Conservation (phyloP, 2,329 filamentous ascomycete species). For the Talaromyces marneffei region DNA sequence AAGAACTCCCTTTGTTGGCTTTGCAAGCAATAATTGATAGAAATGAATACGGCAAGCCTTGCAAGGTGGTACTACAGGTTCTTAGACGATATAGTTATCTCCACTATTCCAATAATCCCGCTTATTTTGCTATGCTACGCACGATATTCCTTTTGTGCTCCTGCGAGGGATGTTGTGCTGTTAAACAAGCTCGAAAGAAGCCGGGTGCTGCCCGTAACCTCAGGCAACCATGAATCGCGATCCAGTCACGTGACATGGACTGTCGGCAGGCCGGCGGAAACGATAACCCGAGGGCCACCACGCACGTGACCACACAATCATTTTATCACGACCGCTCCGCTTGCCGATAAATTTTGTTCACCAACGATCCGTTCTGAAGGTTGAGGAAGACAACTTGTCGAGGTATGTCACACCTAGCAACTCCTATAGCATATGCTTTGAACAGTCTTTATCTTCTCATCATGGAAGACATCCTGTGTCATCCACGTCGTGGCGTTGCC, state of each 20-base stretch:
- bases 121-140: not conserved
- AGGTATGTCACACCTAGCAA: slow-evolving; percentile 41
- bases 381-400: slow-evolving; percentile 60
- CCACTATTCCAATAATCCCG: not conserved
- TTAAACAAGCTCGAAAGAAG: not conserved
- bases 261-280: not conserved
- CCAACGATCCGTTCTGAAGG: slow-evolving; percentile 41
- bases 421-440: no score
- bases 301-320: slow-evolving; percentile 37
- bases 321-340: slow-evolving; percentile 31
- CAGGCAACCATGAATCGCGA: not conserved
- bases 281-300: not conserved
- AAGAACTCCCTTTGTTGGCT: not conserved
- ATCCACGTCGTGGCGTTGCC: not conserved
- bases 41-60: not conserved
- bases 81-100: not conserved
- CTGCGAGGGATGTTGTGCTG: not conserved
- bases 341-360: slow-evolving; percentile 8
- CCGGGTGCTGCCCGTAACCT: not conserved
- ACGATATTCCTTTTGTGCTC: not conserved
- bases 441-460: not conserved
- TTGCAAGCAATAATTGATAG: slow-evolving; percentile 4
- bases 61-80: not conserved
- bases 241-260: not conserved
- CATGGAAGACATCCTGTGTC: not conserved